Percentiles rank a stretch among this genome's conserved stretches.
These are phyloP conservation scores for Fimicolochytrium jonesii DNA, from an alignment of 192 early-diverging fungal species.

Conservation along the genomic window DNA sequence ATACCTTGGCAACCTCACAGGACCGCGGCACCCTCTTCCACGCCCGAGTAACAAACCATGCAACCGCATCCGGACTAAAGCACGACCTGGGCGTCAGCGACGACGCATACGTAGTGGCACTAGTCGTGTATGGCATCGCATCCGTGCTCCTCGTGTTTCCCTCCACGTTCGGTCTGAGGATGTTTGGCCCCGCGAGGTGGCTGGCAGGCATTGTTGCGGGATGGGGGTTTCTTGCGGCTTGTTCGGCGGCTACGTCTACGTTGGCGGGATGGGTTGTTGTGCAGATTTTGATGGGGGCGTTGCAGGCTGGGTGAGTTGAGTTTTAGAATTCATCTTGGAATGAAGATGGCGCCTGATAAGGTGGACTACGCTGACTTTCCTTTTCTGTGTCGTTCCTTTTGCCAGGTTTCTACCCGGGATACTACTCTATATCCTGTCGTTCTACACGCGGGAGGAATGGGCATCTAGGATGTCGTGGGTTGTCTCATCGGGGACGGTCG, in stretches of 20 bases:
- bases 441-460: slow-evolving; percentile 39
- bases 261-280: slow-evolving; percentile 17
- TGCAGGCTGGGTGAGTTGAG: slow-evolving; percentile 25
- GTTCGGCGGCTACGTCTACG: slow-evolving; percentile 10
- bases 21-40: slow-evolving; percentile 6
- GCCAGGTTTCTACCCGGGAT: slow-evolving; percentile 29
- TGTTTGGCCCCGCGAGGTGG: slow-evolving; percentile 19
- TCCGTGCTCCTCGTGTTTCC: slow-evolving; percentile 8
- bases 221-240: slow-evolving; percentile 19
- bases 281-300: slow-evolving; percentile 21
- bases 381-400: not conserved
- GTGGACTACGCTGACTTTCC: slow-evolving; percentile 5
- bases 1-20: too few relatives aligned
- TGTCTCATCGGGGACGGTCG: slow-evolving; percentile 17
- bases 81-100: not conserved
- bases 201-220: slow-evolving; percentile 21
- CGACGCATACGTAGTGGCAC: slow-evolving; percentile 1
- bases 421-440: slow-evolving; percentile 28
- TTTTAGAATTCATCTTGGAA: too few relatives aligned
- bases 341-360: too few relatives aligned
- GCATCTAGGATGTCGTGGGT: slow-evolving; percentile 31
- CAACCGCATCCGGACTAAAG: not conserved
- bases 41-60: slow-evolving; percentile 8
- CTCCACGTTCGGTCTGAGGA: slow-evolving; percentile 18
- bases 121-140: slow-evolving; percentile 10